These are phyloP conservation scores for Lichtheimia ornata DNA, from an alignment of 371 early-diverging fungal species.

Conservation along the genomic window DNA sequence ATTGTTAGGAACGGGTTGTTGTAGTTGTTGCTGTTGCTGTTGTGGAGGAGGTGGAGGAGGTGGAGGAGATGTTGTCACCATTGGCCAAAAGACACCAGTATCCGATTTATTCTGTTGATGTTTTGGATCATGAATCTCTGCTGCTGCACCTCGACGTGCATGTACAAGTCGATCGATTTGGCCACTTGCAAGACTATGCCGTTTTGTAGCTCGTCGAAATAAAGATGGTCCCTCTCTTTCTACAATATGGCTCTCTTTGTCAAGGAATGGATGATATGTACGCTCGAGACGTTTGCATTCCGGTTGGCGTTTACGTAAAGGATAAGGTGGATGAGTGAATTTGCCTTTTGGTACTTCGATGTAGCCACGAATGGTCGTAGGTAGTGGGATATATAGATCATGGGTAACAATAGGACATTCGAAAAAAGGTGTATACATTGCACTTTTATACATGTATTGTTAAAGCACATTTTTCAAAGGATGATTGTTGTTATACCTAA, in stretches of 20 bases:
- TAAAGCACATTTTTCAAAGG: too few species aligned
- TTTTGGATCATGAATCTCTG: not conserved
- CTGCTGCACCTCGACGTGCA: not conserved
- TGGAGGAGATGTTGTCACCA: not conserved
- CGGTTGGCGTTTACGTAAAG: conserved; percentile 7
- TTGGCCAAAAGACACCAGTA: not conserved
- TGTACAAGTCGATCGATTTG: conserved; percentile 8
- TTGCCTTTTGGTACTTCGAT: not conserved
- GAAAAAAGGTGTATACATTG: not conserved
- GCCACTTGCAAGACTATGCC: conserved; percentile 11
- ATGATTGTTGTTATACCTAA: too few species aligned
- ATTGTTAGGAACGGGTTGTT: not conserved
- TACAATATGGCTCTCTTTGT: not conserved
- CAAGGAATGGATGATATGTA: not conserved
- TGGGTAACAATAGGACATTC: conserved; percentile 8
- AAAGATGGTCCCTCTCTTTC: not conserved
- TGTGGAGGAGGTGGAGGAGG: not conserved
- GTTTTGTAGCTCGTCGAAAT: not conserved
- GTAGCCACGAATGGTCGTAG: not conserved
- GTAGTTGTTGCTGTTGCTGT: too few species aligned
- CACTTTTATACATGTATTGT: not conserved
- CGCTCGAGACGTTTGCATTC: conserved; percentile 3
- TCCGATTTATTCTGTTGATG: not conserved
- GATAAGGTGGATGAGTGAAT: not conserved
- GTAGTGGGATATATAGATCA: conserved; percentile 6